Conservation (phyloP, 805 yeast species). For the Myxozyma sirexii region DNA sequence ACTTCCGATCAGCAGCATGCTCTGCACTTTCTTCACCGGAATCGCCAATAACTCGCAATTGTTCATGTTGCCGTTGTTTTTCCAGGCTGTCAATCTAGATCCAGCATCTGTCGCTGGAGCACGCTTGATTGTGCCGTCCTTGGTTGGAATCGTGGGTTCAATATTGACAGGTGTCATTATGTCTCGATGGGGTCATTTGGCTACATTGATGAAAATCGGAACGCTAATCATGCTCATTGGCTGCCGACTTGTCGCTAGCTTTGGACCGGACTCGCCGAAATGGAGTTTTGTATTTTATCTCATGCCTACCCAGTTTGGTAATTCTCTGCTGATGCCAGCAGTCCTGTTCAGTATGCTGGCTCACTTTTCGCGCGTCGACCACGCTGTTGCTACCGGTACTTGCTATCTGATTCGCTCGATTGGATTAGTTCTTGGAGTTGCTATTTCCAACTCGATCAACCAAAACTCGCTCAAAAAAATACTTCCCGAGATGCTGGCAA, state of each 20-base stretch:
- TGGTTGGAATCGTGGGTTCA: slow-evolving; percentile 70
- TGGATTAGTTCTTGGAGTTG: slow-evolving; percentile 82
- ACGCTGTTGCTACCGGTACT: slow-evolving; percentile 85
- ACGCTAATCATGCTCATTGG: slow-evolving; percentile 55
- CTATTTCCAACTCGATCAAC: slow-evolving; percentile 67
- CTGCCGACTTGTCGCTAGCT: slow-evolving; percentile 42
- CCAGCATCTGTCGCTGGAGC: slow-evolving; percentile 61
- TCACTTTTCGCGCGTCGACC: slow-evolving; percentile 65
- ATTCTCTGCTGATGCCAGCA: slow-evolving; percentile 68
- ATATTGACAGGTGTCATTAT: slow-evolving; percentile 67
- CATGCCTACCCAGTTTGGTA: slow-evolving; percentile 63
- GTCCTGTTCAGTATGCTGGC: slow-evolving; percentile 75
- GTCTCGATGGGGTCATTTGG: slow-evolving; percentile 68
- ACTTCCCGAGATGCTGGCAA: slow-evolving; percentile 39
- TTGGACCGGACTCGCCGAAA: slow-evolving; percentile 36
- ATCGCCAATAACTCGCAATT: slow-evolving; percentile 61
- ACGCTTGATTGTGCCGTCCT: slow-evolving; percentile 57
- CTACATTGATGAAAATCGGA: slow-evolving; percentile 49
- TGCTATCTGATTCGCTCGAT: slow-evolving; percentile 86
- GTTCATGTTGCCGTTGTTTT: slow-evolving; percentile 72
- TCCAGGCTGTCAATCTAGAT: slow-evolving; percentile 55
- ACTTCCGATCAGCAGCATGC: slow-evolving; percentile 64
- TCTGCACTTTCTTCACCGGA: slow-evolving; percentile 70
- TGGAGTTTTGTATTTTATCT: slow-evolving; percentile 51
- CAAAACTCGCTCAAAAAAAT: slow-evolving; percentile 49